A percentile compares a stretch with the other conserved stretches of the same genome.
Conservation (phyloP, 2,329 filamentous ascomycete genomes). For the Trichoderma sp. region DNA sequence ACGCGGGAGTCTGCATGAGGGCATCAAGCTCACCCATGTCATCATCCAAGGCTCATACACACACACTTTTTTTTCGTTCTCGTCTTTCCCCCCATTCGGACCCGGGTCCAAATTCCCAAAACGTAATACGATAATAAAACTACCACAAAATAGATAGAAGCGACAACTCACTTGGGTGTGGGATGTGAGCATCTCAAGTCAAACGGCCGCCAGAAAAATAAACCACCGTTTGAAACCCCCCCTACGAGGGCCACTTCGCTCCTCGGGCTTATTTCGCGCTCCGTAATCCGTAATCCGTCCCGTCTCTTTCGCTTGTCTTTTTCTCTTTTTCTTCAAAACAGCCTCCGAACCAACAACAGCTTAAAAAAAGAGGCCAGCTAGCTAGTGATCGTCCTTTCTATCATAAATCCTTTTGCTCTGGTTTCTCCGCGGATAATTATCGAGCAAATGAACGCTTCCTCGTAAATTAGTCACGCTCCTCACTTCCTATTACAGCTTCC, state of each 20-base stretch:
- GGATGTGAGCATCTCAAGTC: neutral
- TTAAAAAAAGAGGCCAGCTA: neutral
- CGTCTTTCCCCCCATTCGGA: neutral
- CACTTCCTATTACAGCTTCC: neutral
- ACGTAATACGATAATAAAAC: neutral
- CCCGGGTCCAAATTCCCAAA: neutral
- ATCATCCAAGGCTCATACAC: neutral
- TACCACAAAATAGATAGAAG: neutral
- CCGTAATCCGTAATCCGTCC: neutral
- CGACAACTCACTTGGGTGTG: neutral
- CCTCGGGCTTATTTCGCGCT: neutral
- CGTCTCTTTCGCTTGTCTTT: neutral
- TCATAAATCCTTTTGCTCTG: neutral
- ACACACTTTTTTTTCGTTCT: neutral
- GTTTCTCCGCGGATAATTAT: neutral
- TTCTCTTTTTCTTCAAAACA: neutral
- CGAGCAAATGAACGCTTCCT: neutral
- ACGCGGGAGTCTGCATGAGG: constrained; percentile 1
- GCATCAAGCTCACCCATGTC: constrained; percentile 4
- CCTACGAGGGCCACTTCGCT: neutral
- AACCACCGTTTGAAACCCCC: neutral
- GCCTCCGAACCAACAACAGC: neutral
- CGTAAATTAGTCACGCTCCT: neutral
- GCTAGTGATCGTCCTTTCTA: neutral
- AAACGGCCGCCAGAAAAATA: neutral